Base-by-base conservation (phyloP, 805 yeast genomes). In the Monosporozyma yasuniensis region DNA sequence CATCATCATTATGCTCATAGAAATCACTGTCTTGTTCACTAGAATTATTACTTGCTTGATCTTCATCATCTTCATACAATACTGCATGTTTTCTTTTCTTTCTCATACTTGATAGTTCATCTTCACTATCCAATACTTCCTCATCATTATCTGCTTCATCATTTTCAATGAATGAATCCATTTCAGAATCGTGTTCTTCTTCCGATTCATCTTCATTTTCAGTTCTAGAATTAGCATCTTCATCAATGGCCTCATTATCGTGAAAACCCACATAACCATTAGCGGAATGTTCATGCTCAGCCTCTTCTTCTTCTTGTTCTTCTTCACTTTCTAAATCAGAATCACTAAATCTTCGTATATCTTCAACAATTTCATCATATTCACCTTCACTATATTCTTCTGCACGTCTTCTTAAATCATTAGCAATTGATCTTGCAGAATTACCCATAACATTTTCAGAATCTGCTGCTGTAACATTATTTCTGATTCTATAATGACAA, bases 401-500 rank as follows among this genome's bases (percentile, higher is more conserved):
- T 14, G 49, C 46, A 25, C 52, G 16, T 7, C 21, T 47, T 34
- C 47, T 43, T 18, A 37, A 23, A 28, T 35, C 47, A 27, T 39
- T 39, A 28, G 44, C 42, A 21, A 39, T 39, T 7, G 42, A 19
- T 21, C 42, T 34, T 16, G 27, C 44, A 34, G 41, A 42, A 21
- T 27, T 47, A 39, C 44, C 38, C 22, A 28, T 30, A 18, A 32
- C 35, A 28, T 32, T 43, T 19, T 43, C 35, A 18, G 46, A 43
- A 43, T 43, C 30, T 11, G 35, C 42, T 6, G 37, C 14, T 7
- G 42, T 21, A 18, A 50, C 46, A 34, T 58, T 52, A 48, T 66
- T 66, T 47, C 69, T 59, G 21, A 83, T 74, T 30, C 79, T 61
- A 50, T 78, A 67, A 4, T 84, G 83, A 64, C 93, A 85, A 58